phyloP scores from a whole-genome alignment of 768 basidiomycete genomes.

The Lentinula sp. region DNA sequence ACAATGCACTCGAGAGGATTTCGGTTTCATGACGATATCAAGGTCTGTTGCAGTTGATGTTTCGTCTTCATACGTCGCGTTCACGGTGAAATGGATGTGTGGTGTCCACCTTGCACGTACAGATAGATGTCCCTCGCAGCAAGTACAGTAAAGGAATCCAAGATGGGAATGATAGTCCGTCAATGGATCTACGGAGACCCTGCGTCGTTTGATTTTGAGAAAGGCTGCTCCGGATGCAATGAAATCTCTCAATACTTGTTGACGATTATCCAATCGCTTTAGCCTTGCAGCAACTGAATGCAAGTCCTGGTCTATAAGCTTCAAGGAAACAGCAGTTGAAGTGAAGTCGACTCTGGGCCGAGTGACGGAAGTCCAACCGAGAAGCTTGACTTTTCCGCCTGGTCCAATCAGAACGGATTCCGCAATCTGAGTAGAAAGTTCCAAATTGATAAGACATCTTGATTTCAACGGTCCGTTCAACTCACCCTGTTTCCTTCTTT shows the following conservation, averaged over 20 bases:
- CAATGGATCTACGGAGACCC: neutral
- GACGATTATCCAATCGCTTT: neutral
- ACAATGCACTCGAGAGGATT: neutral
- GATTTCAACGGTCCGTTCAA: neutral
- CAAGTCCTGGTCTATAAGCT: neutral
- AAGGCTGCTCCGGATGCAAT: neutral
- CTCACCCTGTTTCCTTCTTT: neutral
- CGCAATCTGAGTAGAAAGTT: neutral
- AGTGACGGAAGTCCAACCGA: constrained; percentile 1
- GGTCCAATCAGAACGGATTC: constrained; percentile 1
- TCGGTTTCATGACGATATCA: neutral
- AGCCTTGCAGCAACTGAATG: neutral
- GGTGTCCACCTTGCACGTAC: constrained; percentile 1
- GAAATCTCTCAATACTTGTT: neutral
- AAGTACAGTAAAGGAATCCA: constrained; percentile 1
- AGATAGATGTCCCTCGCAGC: neutral
- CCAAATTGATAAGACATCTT: neutral
- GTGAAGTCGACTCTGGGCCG: neutral
- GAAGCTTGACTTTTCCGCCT: constrained; percentile 1
- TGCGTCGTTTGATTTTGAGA: neutral
- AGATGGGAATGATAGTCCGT: constrained; percentile 1
- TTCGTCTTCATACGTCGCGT: neutral
- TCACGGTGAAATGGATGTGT: neutral
- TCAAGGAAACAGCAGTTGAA: neutral
- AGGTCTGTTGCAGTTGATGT: neutral